These are phyloP conservation scores for Lagenaria siceraria DNA, from an alignment of 306 rosid genomes.

Conservation along the genomic window DNA sequence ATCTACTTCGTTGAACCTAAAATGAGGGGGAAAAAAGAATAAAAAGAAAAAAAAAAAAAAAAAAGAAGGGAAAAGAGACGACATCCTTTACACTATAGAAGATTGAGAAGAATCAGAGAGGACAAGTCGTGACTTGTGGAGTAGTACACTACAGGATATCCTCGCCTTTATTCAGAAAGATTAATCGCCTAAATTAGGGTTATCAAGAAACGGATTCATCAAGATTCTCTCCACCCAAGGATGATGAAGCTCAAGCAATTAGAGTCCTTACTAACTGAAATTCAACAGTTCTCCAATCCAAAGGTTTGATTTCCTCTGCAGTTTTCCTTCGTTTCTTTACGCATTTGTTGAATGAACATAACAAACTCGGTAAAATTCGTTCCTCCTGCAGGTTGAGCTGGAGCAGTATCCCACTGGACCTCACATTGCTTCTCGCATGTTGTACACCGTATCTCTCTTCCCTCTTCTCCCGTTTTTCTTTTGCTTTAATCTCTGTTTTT, in stretches of 20 bases:
- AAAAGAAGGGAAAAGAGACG: too few species aligned
- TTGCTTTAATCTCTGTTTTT: not conserved
- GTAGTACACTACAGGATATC: not conserved
- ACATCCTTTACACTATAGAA: not conserved
- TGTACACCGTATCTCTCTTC: slow-evolving; percentile 43
- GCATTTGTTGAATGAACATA: not conserved
- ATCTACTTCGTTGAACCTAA: too few species aligned
- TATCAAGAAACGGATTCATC: not conserved
- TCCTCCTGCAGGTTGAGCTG: slow-evolving; percentile 44
- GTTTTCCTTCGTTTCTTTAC: not conserved
- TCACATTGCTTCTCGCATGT: slow-evolving; percentile 91
- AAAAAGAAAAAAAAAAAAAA: too few species aligned
- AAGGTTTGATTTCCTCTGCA: slow-evolving; percentile 32
- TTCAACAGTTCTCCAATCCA: slow-evolving; percentile 71
- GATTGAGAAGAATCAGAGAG: not conserved
- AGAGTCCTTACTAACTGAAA: slow-evolving; percentile 56
- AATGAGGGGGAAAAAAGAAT: too few species aligned
- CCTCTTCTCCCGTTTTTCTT: not conserved
- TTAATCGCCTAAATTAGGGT: slow-evolving; percentile 1
- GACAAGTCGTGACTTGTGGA: not conserved
- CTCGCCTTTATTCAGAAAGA: not conserved
- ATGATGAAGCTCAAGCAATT: slow-evolving; percentile 93
- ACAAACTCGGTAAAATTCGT: not conserved
- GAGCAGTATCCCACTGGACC: slow-evolving; percentile 97
- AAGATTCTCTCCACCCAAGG: not conserved